phyloP scores from a whole-genome alignment of 2,329 filamentous ascomycete species.

The Dactylellina haptotyla region DNA sequence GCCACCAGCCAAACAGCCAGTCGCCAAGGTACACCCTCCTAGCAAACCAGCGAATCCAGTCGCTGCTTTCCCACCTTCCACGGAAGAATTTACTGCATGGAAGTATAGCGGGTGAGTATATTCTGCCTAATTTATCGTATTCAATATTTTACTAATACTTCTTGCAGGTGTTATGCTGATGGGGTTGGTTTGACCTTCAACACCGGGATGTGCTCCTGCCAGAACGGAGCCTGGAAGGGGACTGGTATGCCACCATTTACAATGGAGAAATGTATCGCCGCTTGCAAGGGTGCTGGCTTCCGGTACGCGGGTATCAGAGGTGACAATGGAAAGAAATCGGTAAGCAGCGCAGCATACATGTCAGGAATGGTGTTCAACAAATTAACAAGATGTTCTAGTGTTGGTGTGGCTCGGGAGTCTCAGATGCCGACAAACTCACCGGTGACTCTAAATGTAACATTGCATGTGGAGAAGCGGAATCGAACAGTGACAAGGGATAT shows the following conservation, averaged over 20 bases:
- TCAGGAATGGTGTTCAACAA: background rate
- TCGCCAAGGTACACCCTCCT: background rate
- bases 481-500: background rate
- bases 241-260: background rate
- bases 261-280: slow-evolving; percentile 12
- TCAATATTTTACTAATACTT: background rate
- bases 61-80: background rate
- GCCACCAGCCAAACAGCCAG: background rate
- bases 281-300: slow-evolving; percentile 16
- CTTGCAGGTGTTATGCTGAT: slow-evolving; percentile 1
- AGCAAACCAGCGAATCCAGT: background rate
- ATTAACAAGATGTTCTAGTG: background rate
- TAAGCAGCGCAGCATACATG: background rate
- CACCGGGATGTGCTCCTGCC: slow-evolving; percentile 14
- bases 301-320: slow-evolving; percentile 31
- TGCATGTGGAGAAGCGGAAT: background rate
- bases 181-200: slow-evolving; percentile 3
- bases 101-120: background rate
- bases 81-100: background rate
- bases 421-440: background rate
- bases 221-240: background rate
- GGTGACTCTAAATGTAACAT: background rate
- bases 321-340: slow-evolving; percentile 6
- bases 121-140: background rate
- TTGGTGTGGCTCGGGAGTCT: slow-evolving; percentile 14